A percentile compares a stretch with the other conserved stretches of the same genome.
These are phyloP conservation scores for Fraxinus albicans DNA, from an alignment of 305 asterid genomes.

Conservation along the genomic window DNA sequence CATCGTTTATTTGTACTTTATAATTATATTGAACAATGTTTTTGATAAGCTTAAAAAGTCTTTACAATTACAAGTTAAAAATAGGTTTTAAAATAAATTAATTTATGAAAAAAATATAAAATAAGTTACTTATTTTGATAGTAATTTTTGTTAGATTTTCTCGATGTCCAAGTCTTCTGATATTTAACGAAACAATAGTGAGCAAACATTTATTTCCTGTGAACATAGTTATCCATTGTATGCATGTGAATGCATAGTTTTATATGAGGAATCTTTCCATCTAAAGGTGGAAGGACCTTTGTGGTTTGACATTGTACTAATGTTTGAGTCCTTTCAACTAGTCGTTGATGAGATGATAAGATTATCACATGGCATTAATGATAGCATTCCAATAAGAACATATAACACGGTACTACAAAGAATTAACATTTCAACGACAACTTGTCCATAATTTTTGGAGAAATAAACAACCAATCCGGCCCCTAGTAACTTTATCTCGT, in stretches of 20 bases:
- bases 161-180: background rate
- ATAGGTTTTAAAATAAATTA: background rate
- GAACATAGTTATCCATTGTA: background rate
- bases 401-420: background rate
- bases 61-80: background rate
- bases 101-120: background rate
- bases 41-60: background rate
- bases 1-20: background rate
- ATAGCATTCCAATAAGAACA: background rate
- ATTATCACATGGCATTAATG: background rate
- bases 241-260: conserved; percentile 3
- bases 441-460: no score
- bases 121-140: background rate
- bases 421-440: background rate
- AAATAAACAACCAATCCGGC: no score
- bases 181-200: background rate
- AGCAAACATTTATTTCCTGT: background rate
- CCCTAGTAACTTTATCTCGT: background rate
- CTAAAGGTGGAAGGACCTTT: background rate
- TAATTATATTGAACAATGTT: background rate
- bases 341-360: background rate
- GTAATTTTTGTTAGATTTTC: background rate
- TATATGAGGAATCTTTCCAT: background rate
- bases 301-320: background rate
- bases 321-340: background rate